Evolutionary conservation across 169 alveolate species (phyloP).

Genomic region (Blepharisma undulans): DNA sequence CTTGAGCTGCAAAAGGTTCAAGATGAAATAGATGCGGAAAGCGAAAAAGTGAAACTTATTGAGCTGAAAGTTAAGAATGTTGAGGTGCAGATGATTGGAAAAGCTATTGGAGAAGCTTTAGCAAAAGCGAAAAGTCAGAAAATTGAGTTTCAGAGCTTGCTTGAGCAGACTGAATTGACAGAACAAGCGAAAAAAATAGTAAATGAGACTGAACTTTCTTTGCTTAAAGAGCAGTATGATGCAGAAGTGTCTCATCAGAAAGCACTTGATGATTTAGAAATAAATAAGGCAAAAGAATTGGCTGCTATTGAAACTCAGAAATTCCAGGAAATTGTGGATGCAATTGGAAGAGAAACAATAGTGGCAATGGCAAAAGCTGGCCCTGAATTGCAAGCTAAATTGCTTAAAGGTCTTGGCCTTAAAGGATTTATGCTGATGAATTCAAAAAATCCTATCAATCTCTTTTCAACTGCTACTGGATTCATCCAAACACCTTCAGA

Average conservation of each 20-base stretch:
- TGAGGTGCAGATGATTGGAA: slow-evolving; percentile 46
- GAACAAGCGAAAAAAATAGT: slow-evolving; percentile 45
- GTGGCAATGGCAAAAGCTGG: slow-evolving; percentile 79
- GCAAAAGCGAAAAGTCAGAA: slow-evolving; percentile 57
- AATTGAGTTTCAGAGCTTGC: slow-evolving; percentile 50
- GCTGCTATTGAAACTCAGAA: slow-evolving; percentile 66
- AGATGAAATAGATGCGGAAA: slow-evolving; percentile 43
- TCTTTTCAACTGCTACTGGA: slow-evolving; percentile 65
- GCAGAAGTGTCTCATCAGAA: slow-evolving; percentile 44
- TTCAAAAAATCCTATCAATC: slow-evolving; percentile 68
- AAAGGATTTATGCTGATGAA: slow-evolving; percentile 70
- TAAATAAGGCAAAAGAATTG: slow-evolving; percentile 50
- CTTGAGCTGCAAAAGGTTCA: slow-evolving; percentile 45
- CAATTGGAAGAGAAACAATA: slow-evolving; percentile 71
- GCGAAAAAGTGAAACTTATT: slow-evolving; percentile 30
- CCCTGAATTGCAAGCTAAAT: slow-evolving; percentile 70
- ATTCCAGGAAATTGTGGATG: slow-evolving; percentile 54
- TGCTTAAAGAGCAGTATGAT: slow-evolving; percentile 8
- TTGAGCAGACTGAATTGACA: slow-evolving; percentile 38
- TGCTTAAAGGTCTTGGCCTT: slow-evolving; percentile 69
- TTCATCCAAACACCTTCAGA: slow-evolving; percentile 14
- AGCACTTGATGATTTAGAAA: slow-evolving; percentile 45
- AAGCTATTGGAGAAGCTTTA: slow-evolving; percentile 61
- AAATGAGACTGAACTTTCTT: slow-evolving; percentile 45
- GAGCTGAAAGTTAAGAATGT: slow-evolving; percentile 47